These are phyloP conservation scores for Cocos nucifera DNA, from an alignment of 176 grass and related monocot species.

Conservation along the genomic window DNA sequence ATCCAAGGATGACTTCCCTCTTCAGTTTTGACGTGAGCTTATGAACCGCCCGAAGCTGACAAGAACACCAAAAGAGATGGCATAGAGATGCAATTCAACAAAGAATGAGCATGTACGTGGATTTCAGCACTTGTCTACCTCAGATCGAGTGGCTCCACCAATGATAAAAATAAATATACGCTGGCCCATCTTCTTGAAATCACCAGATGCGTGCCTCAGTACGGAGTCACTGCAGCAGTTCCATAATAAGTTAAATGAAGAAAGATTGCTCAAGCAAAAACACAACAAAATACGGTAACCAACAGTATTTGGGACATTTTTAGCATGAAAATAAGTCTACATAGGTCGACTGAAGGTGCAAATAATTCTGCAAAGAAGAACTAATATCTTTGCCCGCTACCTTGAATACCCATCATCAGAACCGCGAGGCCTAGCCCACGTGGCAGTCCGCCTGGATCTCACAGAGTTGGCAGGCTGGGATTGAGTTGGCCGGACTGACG, in stretches of 20 bases:
- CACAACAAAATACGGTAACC: no score
- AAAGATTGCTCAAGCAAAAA: not conserved
- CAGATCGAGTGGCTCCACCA: conserved; percentile 89
- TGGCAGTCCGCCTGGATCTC: conserved; percentile 67
- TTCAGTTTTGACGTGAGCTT: conserved; percentile 80
- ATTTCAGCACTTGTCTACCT: conserved; percentile 33
- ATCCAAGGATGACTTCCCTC: conserved; percentile 76
- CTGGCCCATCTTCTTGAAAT: conserved; percentile 96
- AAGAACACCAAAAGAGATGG: conserved; percentile 8
- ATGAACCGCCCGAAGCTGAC: conserved; percentile 65
- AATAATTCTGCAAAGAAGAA: no score
- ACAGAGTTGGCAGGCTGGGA: conserved; percentile 45
- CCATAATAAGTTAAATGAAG: conserved; percentile 2
- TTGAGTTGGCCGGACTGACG: conserved; percentile 18
- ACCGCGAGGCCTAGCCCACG: conserved; percentile 58
- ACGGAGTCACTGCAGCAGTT: conserved; percentile 62
- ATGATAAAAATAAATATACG: conserved; percentile 87
- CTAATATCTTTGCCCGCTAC: conserved; percentile 15
- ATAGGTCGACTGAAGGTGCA: no score
- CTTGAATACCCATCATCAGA: conserved; percentile 76
- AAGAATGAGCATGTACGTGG: not conserved
- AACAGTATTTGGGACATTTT: no score
- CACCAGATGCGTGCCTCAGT: conserved; percentile 47
- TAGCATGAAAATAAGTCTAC: no score
- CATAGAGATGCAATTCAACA: not conserved